Base-by-base conservation (phyloP, 2,329 filamentous ascomycete genomes). In the Xylariaceae sp. region DNA sequence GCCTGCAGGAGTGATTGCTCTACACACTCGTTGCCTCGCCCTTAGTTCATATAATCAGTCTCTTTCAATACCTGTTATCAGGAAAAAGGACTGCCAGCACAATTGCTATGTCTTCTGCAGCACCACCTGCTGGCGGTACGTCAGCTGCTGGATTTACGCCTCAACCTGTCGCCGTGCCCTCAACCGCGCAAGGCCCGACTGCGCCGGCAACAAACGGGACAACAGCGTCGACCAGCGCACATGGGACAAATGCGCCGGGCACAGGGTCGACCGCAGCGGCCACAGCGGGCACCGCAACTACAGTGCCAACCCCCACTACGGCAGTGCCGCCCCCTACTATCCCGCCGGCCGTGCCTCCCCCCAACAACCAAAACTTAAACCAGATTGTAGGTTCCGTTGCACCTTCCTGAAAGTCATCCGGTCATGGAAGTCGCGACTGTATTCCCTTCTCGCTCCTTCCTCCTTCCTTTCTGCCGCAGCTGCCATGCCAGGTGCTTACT, bases 301-400 rank as follows among this genome's bases (percentile, higher is more conserved):
- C 37, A 42, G 37, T 13, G 39, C 35, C 58, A 45, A 47, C 53
- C 2, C 73, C 57, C 17, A 64, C 57, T 18, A 58, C 64, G 1
- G 52, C 65, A 4, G 62, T 65, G 30, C 48, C 67, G 9, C 69
- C 76, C 15, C 65, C 74, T 4, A 62, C 72, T 35, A 63, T 75
- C 1, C 68, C 75, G 17, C 65, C 74, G 4, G 62, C 72, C 30
- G 62, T 75, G 1, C 68, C 75, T 17, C 55, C 55, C 17, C 56
- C 61, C 8, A 91, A 88, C 1, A 91, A 93, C 64, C 90, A 95
- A 69, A 96, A 97, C 71, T 75, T 97, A 1, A 97, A 97, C 69
- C 92, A 96, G 68, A 97, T 97, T 75, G 93, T 97, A 82, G 83
- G 92, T 78, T 51, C 2, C 15, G 23, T 7, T 15, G 49, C 10